Base-by-base conservation (phyloP, 73 alveolate genomes). In the Paramecium octaurelia region DNA sequence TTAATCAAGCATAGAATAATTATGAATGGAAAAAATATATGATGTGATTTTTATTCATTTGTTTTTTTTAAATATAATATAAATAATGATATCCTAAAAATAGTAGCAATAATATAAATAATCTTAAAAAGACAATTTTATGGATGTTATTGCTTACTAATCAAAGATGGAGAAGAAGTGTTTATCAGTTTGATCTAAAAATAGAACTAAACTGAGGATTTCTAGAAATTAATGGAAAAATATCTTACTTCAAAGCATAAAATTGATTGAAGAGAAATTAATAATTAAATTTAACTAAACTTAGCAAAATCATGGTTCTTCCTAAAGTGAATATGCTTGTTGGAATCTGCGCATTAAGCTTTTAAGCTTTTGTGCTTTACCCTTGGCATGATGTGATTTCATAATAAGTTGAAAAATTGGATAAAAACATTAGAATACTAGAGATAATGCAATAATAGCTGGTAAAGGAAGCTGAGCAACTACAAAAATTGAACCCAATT, bases 341-440 rank as follows among this genome's bases (percentile, higher is more conserved):
- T 9, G 91, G 91, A 20, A 14, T 80, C 24, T 14, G 76, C 12
- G 91, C 91, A 23, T 35, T 80, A 18, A 80, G 91, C 48, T 80
- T 80, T 46, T 42, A 80, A 44, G 91, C 77, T 9, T 80, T 80
- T 46, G 46, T 80, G 16, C 73, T 80, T 38, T 80, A 80, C 24
- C 91, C 91, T 8, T 80, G 91, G 91, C 91, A 80, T 21, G 14
- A 80, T 80, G 91, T 80, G 75, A 80, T 80, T 2, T 44, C 57
- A 2, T 57, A 80, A 24, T 48, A 80, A 80, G 57, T 80, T 29
- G 76, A 29, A 43, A 48, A 80, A 80, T 46, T 80, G 36, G 91
- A 46, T 38, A 36, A 35, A 21, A 73, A 34, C n/a, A 73, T 73
- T 35, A 31, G 21, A 73, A 38, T 40, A 36, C 59, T 73, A 73